These are phyloP conservation scores for Hibiscus tridactylites DNA, from an alignment of 345 rosid species.

Conservation along the genomic window DNA sequence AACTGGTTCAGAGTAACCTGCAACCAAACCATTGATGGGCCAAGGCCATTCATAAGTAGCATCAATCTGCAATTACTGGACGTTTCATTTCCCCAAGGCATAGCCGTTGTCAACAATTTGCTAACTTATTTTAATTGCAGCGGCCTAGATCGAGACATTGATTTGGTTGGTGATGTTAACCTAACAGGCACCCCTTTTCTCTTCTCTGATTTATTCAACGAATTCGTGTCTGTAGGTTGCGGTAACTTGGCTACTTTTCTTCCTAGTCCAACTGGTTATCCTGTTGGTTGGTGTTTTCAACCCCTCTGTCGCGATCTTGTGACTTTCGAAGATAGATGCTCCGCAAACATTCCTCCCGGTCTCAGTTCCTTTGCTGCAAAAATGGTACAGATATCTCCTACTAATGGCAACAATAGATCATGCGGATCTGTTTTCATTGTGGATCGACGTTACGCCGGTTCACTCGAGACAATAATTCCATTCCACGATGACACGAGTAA, in stretches of 20 bases:
- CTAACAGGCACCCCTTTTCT: conserved; percentile 1
- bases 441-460: not conserved
- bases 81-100: not conserved
- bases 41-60: not conserved
- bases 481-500: not conserved
- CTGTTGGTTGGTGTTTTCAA: not conserved
- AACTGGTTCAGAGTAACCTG: conserved; percentile 5
- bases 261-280: not conserved
- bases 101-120: not conserved
- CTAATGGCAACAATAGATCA: not conserved
- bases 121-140: not conserved
- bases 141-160: too few relatives aligned
- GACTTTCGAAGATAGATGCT: not conserved
- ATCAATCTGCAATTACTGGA: not conserved
- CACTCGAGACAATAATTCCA: not conserved
- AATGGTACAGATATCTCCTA: not conserved
- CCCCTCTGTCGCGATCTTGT: not conserved
- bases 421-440: not conserved
- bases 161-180: not conserved
- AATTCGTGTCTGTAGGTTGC: not conserved
- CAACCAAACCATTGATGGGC: not conserved
- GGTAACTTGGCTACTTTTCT: not conserved
- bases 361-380: not conserved
- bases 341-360: too few relatives aligned
- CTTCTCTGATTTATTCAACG: not conserved